Evolutionary conservation across 2,329 filamentous ascomycete genomes (phyloP).

Genomic region (Domatiomyces catenatus): DNA sequence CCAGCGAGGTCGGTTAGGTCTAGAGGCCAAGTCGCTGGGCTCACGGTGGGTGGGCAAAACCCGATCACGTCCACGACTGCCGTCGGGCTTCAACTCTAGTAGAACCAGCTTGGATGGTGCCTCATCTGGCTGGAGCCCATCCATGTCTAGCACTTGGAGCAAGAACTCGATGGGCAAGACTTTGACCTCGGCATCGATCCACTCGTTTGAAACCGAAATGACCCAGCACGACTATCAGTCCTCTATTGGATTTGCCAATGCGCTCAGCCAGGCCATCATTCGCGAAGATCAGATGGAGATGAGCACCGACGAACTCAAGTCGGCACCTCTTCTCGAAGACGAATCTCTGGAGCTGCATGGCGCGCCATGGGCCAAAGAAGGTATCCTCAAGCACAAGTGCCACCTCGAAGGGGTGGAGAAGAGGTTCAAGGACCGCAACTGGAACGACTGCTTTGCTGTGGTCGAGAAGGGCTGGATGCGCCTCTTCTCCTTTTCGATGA

Average conservation of each 20-base stretch:
- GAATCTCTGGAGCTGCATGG: slow-evolving; percentile 82
- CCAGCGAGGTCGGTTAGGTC: slow-evolving; percentile 49
- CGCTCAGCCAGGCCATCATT: slow-evolving; percentile 89
- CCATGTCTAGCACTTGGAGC: slow-evolving; percentile 85
- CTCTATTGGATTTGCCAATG: slow-evolving; percentile 93
- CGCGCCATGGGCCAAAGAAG: slow-evolving; percentile 97
- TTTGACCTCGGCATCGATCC: slow-evolving; percentile 78
- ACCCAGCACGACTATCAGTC: slow-evolving; percentile 64
- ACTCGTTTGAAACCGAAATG: slow-evolving; percentile 66
- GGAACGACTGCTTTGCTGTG: slow-evolving; percentile 90
- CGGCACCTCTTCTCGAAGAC: slow-evolving; percentile 64
- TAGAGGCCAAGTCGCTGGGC: slow-evolving; percentile 47
- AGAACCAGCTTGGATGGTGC: slow-evolving; percentile 87
- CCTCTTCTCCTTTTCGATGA: slow-evolving; percentile 80
- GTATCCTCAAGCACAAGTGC: slow-evolving; percentile 89
- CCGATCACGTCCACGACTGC: slow-evolving; percentile 60
- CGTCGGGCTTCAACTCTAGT: slow-evolving; percentile 74
- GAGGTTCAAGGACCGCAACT: slow-evolving; percentile 83
- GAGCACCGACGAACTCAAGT: slow-evolving; percentile 39
- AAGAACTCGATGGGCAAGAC: slow-evolving; percentile 84
- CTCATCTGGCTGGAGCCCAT: slow-evolving; percentile 81
- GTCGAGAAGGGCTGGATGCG: slow-evolving; percentile 90
- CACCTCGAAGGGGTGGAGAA: slow-evolving; percentile 83
- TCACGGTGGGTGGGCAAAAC: slow-evolving; percentile 75
- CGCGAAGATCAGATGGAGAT: slow-evolving; percentile 57